Conservation (phyloP, 129 eudicot species). For the Lactuca sativa region DNA sequence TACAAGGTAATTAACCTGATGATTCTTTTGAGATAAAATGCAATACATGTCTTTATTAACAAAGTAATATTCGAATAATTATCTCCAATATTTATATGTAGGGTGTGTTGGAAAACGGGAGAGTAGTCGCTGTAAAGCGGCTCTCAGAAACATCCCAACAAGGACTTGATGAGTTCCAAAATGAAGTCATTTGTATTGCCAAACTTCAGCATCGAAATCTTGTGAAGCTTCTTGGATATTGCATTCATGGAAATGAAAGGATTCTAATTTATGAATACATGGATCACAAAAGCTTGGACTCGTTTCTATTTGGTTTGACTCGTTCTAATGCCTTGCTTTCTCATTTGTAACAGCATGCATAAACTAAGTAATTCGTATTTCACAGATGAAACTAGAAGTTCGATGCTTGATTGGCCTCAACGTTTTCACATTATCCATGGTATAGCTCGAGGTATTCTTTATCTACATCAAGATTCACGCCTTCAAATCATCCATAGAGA, state of each 20-base stretch:
- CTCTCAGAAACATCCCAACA: constrained; percentile 34
- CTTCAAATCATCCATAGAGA: constrained; percentile 47
- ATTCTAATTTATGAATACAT: constrained; percentile 35
- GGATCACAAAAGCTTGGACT: constrained; percentile 39
- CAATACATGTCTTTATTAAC: no score
- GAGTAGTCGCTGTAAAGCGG: constrained; percentile 30
- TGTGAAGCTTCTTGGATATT: constrained; percentile 37
- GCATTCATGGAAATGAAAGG: constrained; percentile 28
- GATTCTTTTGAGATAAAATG: no score
- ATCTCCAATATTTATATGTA: neutral
- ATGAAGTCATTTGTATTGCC: constrained; percentile 30
- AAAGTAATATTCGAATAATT: no score
- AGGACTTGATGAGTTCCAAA: constrained; percentile 21
- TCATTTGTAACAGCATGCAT: no score
- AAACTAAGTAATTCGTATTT: no score
- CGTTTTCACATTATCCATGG: constrained; percentile 16
- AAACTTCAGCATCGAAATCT: constrained; percentile 43
- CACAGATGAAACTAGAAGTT: neutral
- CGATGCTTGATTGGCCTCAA: constrained; percentile 31
- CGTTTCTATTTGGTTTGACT: constrained; percentile 23
- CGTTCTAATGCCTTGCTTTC: neutral
- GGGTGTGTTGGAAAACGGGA: constrained; percentile 40
- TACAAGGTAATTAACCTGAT: no score
- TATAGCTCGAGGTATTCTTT: constrained; percentile 43
- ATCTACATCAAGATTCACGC: constrained; percentile 55